phyloP scores from a whole-genome alignment of 495 filamentous ascomycete genomes.

The Talaromyces nanjingensis region DNA sequence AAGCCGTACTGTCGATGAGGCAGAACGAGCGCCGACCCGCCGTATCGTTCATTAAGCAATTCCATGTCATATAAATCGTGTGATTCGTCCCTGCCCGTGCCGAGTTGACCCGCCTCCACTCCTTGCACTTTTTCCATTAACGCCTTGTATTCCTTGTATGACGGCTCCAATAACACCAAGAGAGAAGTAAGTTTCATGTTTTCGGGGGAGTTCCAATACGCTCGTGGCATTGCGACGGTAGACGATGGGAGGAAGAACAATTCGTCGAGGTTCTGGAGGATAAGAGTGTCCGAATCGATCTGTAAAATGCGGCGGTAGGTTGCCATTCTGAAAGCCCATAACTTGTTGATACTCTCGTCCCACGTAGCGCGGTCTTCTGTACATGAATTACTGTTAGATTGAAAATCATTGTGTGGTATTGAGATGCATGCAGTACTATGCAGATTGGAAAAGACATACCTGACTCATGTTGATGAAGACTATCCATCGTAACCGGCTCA shows the following conservation, averaged over 20 bases:
- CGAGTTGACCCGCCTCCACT: slow-evolving; percentile 29
- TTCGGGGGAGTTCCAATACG: slow-evolving; percentile 61
- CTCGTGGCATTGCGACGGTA: slow-evolving; percentile 57
- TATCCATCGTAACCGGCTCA: slow-evolving; percentile 52
- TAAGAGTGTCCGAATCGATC: slow-evolving; percentile 61
- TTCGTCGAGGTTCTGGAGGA: slow-evolving; percentile 63
- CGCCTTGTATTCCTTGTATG: slow-evolving; percentile 42
- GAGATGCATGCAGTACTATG: background rate
- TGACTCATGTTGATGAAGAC: slow-evolving; percentile 30
- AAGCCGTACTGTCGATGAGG: slow-evolving; percentile 70
- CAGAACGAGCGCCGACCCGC: slow-evolving; percentile 58
- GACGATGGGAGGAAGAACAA: slow-evolving; percentile 62
- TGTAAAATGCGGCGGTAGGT: slow-evolving; percentile 61
- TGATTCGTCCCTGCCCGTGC: slow-evolving; percentile 18
- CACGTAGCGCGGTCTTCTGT: slow-evolving; percentile 32
- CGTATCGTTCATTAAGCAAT: slow-evolving; percentile 64
- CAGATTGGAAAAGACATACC: slow-evolving; percentile 20
- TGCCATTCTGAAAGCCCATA: slow-evolving; percentile 63
- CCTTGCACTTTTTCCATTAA: slow-evolving; percentile 36
- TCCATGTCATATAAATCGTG: slow-evolving; percentile 58
- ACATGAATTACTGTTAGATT: background rate
- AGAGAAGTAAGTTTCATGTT: slow-evolving; percentile 50
- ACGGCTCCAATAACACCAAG: slow-evolving; percentile 59
- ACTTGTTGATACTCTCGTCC: slow-evolving; percentile 60
- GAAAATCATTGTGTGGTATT: background rate